phyloP scores from a whole-genome alignment of 805 yeast genomes.

The Sungouiozyma ichnusensis region DNA sequence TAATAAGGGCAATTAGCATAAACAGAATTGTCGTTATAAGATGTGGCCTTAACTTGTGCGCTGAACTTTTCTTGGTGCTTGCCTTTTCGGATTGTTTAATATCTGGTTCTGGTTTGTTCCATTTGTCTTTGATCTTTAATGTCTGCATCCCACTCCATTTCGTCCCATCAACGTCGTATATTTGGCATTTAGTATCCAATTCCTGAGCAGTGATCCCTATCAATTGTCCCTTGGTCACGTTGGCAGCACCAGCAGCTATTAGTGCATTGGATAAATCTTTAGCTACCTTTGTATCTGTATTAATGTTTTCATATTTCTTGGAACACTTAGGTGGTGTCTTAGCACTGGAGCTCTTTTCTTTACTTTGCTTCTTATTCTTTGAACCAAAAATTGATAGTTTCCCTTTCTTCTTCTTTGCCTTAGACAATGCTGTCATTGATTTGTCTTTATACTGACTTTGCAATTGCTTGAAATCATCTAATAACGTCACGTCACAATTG shows the following conservation, averaged over 20 bases:
- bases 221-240: slow-evolving; percentile 38
- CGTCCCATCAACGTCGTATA: slow-evolving; percentile 36
- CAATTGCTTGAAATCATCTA: slow-evolving; percentile 41
- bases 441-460: slow-evolving; percentile 35
- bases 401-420: slow-evolving; percentile 2
- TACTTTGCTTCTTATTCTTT: neutral
- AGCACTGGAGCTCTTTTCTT: neutral
- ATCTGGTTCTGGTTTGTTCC: neutral
- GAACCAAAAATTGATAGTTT: neutral
- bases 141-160: slow-evolving; percentile 2
- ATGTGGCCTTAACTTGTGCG: neutral
- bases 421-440: slow-evolving; percentile 13
- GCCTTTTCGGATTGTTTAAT: neutral
- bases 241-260: slow-evolving; percentile 38
- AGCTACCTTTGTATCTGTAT: slow-evolving; percentile 30
- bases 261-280: slow-evolving; percentile 36
- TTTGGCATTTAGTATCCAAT: slow-evolving; percentile 32
- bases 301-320: slow-evolving; percentile 34
- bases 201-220: slow-evolving; percentile 37
- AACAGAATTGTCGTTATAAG: neutral
- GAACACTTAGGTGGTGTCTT: slow-evolving; percentile 22
- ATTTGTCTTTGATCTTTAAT: neutral
- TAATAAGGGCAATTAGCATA: too few relatives aligned
- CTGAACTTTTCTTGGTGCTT: neutral
- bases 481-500: slow-evolving; percentile 32